A percentile compares a stretch with the other conserved stretches of the same genome.
Evolutionary conservation across 345 rosid genomes (phyloP).

Genomic region (Adansonia digitata): DNA sequence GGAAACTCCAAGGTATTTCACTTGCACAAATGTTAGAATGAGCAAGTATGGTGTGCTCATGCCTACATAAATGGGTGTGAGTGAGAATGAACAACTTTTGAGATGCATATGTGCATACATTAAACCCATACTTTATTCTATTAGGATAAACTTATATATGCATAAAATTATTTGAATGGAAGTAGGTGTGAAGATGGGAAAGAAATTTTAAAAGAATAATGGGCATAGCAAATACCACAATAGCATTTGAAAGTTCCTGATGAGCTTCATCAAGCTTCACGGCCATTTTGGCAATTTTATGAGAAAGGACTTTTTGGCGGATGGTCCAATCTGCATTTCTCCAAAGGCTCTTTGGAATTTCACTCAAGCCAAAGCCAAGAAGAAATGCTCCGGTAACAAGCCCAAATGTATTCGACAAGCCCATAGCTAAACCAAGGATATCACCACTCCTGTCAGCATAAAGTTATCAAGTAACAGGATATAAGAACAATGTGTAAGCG

Average conservation of each 20-base stretch:
- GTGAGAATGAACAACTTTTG: background rate
- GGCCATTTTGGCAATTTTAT: constrained; percentile 96
- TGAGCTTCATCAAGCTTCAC: constrained; percentile 97
- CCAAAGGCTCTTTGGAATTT: constrained; percentile 90
- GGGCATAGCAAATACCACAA: constrained; percentile 59
- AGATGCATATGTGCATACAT: background rate
- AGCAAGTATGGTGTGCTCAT: background rate
- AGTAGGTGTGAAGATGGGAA: background rate
- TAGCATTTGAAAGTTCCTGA: constrained; percentile 94
- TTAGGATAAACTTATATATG: background rate
- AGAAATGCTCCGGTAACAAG: constrained; percentile 98
- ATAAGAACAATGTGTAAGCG: background rate
- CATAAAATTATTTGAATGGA: background rate
- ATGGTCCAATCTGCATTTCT: constrained; percentile 86
- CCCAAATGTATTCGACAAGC: constrained; percentile 98
- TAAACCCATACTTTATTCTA: background rate
- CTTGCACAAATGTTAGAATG: background rate
- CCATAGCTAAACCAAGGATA: constrained; percentile 94
- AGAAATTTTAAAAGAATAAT: background rate
- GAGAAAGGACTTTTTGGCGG: constrained; percentile 95
- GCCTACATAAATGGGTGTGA: background rate
- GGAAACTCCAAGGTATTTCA: background rate
- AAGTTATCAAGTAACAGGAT: background rate
- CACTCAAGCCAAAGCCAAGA: constrained; percentile 98
- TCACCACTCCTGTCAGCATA: constrained; percentile 45